Conservation (phyloP, 2,329 filamentous ascomycete genomes). For the Stromatinia cepivora region DNA sequence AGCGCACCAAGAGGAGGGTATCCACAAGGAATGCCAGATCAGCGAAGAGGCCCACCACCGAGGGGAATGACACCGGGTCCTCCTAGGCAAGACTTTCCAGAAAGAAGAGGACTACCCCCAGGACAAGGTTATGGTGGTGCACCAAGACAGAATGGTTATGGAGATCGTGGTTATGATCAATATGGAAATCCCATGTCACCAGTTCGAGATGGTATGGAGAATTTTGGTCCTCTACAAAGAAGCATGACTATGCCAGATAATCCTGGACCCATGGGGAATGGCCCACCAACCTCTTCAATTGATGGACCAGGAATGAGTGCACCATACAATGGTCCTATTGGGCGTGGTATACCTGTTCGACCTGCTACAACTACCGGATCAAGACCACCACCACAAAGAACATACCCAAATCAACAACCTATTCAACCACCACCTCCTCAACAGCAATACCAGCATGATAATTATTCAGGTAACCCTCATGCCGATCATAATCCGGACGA, state of each 20-base stretch:
- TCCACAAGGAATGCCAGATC: constrained; percentile 33
- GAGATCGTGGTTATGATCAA: constrained; percentile 35
- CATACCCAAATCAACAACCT: constrained; percentile 48
- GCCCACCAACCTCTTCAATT: constrained; percentile 36
- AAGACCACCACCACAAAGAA: constrained; percentile 54
- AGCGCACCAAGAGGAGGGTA: constrained; percentile 33
- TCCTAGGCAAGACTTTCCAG: constrained; percentile 17
- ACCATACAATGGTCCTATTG: constrained; percentile 49
- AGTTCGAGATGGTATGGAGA: constrained; percentile 38
- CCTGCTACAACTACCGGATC: constrained; percentile 57
- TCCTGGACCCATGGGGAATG: constrained; percentile 45
- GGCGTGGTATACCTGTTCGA: constrained; percentile 50
- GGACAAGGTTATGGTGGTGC: constrained; percentile 25
- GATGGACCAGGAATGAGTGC: constrained; percentile 41
- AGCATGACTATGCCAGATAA: constrained; percentile 61
- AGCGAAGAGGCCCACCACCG: constrained; percentile 30
- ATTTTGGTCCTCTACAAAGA: constrained; percentile 54
- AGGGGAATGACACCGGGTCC: constrained; percentile 28
- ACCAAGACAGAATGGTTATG: constrained; percentile 35
- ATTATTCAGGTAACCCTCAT: constrained; percentile 25
- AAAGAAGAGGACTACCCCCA: constrained; percentile 20
- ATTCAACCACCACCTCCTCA: constrained; percentile 31
- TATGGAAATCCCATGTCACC: constrained; percentile 34
- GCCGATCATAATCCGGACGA: constrained; percentile 41
- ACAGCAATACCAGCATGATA: constrained; percentile 25